These are phyloP conservation scores for Naegleria gruberi DNA, from an alignment of 208 protist species.

Conservation along the genomic window DNA sequence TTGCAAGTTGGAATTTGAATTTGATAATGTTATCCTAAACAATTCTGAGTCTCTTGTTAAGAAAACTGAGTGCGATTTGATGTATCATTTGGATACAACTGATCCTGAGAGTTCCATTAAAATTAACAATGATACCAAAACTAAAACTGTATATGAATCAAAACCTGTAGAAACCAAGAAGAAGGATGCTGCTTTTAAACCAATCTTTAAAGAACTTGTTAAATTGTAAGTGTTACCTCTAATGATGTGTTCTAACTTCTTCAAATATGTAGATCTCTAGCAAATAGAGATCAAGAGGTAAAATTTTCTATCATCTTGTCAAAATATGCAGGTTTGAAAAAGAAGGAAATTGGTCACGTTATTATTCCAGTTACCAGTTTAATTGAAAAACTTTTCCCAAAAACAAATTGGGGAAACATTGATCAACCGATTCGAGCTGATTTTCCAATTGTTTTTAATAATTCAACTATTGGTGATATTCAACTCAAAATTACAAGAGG, in stretches of 20 bases:
- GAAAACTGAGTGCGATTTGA: background rate
- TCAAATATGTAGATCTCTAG: background rate
- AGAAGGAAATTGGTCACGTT: background rate
- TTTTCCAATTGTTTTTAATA: background rate
- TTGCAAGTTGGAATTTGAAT: background rate
- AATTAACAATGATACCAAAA: background rate
- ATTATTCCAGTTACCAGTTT: background rate
- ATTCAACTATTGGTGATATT: background rate
- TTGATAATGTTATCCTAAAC: background rate
- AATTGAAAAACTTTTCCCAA: background rate
- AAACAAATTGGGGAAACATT: background rate
- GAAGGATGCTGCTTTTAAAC: background rate
- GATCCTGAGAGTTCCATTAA: background rate
- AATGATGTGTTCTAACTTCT: background rate
- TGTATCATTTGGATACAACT: background rate
- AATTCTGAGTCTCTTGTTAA: background rate
- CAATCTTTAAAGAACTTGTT: background rate
- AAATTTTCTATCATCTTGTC: background rate
- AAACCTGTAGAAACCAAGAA: background rate
- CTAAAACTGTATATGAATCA: background rate
- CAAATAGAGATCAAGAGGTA: background rate
- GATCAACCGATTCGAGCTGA: background rate
- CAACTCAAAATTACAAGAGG: background rate
- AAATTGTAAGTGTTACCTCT: background rate
- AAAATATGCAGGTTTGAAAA: background rate